Base-by-base conservation (phyloP, 441 rosid genomes). In the Breynia disticha region DNA sequence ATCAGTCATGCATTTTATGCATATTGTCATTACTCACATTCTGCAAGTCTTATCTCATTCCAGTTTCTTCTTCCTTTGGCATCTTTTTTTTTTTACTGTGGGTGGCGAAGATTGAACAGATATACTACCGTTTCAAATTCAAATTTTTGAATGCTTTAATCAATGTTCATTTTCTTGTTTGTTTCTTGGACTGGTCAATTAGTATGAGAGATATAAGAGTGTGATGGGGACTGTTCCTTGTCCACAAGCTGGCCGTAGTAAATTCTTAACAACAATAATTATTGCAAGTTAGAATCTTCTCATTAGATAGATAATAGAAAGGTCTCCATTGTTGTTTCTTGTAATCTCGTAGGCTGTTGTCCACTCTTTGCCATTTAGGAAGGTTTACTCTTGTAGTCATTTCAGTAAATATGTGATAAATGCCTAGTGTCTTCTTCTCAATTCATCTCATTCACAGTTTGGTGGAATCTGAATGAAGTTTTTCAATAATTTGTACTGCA, bases 131-230 rank as follows among this genome's bases (percentile, higher is more conserved):
- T 55, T 58, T 55, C 63, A 64, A 57, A 66, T 72, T 75, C 72
- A 68, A 75, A 68, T 11, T n/a, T 71, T 75, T 61, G 59, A 75
- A 63, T 49, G 59, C 13, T 11, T 41, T 19, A 39, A 14, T 16
- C 2, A 4, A 35, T 16, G 16, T 43, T 43, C 19, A 7, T 49
- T 19, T 24, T n/a, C 13, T 22, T 11, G 35, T 43, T 55, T 41
- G 44, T 41, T 41, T 11, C n/a, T 41, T 11, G 3, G n/a, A 1
- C 13, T 41, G 44, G n/a, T 15, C 44, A 41, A 41, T 41, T 15
- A 41, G 15, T 15, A 41, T 15, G 15, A 41, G 44, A 15, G 44
- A 41, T 41, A 28, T 28, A 9, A 28, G 35, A 28, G 35, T 28
- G 35, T 28, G 35, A 28, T 28, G 35, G 35, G 35, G 35, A 28